These are phyloP conservation scores for Linanthus parryae DNA, from an alignment of 148 eudicot genomes.

Conservation along the genomic window DNA sequence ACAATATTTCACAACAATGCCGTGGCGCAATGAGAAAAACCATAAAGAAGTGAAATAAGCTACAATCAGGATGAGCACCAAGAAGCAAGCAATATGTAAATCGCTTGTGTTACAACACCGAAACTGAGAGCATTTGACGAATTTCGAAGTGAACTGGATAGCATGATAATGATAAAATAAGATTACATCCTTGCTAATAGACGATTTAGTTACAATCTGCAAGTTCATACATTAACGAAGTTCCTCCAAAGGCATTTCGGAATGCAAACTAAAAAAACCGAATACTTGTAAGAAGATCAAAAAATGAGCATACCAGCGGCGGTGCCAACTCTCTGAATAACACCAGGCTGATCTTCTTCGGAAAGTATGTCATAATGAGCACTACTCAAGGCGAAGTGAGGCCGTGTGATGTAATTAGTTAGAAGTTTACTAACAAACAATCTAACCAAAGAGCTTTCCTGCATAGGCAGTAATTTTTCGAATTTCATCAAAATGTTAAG, in stretches of 20 bases:
- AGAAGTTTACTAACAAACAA: constrained; percentile 61
- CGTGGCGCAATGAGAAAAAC: no score
- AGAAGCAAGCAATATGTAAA: no score
- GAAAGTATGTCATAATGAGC: constrained; percentile 42
- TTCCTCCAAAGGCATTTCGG: not conserved
- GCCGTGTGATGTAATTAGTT: constrained; percentile 60
- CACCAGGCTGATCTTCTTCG: constrained; percentile 66
- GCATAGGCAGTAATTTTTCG: no score
- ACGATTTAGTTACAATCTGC: not conserved
- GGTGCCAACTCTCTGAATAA: constrained; percentile 78
- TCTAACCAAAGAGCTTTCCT: constrained; percentile 67
- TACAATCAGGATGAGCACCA: no score
- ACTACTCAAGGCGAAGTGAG: constrained; percentile 33
- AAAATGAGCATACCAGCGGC: constrained; percentile 59
- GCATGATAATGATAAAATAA: not conserved
- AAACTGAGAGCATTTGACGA: no score
- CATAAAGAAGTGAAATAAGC: no score
- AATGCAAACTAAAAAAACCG: no score
- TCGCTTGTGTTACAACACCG: no score
- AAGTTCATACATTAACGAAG: not conserved
- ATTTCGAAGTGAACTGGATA: no score
- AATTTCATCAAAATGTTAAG: no score
- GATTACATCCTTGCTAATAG: not conserved
- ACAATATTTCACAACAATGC: no score
- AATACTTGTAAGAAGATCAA: no score